phyloP scores from a whole-genome alignment of 108 stramenopile genomes.

The Licmophora abbreviata region DNA sequence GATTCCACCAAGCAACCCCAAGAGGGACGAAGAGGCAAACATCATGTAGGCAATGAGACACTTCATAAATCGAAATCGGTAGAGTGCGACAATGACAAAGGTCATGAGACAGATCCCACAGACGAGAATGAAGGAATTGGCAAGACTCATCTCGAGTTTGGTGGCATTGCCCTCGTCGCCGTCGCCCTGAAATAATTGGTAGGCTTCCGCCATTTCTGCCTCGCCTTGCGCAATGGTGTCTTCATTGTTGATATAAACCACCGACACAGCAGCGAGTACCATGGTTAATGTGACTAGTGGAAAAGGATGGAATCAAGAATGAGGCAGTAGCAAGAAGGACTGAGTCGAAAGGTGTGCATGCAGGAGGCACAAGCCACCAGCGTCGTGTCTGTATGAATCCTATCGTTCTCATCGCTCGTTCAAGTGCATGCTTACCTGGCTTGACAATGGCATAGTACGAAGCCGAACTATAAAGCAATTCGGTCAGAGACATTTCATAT shows the following conservation, averaged over 20 bases:
- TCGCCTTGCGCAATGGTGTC: constrained; percentile 49
- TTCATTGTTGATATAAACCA: constrained; percentile 65
- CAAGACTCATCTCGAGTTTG: constrained; percentile 57
- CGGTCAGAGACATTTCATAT: constrained; percentile 40
- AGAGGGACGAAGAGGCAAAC: constrained; percentile 67
- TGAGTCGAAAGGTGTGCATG: background rate
- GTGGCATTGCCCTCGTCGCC: constrained; percentile 39
- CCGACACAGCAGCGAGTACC: constrained; percentile 72
- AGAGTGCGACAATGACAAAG: constrained; percentile 86
- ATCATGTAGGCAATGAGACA: constrained; percentile 88
- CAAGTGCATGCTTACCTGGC: constrained; percentile 37
- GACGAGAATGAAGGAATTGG: constrained; percentile 93
- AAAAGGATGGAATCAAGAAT: background rate
- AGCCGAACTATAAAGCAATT: constrained; percentile 70
- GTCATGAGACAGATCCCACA: constrained; percentile 80
- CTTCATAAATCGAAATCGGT: constrained; percentile 87
- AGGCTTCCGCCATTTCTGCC: constrained; percentile 50
- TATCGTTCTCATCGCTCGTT: background rate
- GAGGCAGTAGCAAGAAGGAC: background rate
- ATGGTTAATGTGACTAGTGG: constrained; percentile 66
- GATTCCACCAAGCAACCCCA: constrained; percentile 78
- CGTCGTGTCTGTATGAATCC: background rate
- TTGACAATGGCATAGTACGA: constrained; percentile 78
- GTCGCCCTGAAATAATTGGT: constrained; percentile 53
- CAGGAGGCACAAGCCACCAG: background rate